These are phyloP conservation scores for Styphnolobium japonicum DNA, from an alignment of 306 rosid species.

Conservation along the genomic window DNA sequence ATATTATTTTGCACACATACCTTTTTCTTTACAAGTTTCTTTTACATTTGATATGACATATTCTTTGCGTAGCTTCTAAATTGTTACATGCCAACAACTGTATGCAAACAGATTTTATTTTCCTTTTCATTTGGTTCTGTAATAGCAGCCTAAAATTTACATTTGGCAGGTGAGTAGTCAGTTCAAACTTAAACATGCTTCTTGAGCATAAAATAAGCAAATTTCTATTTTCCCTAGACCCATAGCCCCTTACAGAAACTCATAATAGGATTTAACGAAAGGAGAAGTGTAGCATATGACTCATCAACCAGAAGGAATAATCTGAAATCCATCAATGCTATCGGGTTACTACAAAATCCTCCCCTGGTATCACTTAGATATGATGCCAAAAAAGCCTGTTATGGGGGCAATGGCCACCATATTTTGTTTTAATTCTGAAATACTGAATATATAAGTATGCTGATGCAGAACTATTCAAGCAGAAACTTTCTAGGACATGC, in stretches of 20 bases:
- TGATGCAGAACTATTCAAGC: slow-evolving; percentile 3
- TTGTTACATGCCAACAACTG: neutral
- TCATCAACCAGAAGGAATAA: neutral
- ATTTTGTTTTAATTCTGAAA: neutral
- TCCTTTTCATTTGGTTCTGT: neutral
- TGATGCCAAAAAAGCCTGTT: neutral
- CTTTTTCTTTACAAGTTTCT: neutral
- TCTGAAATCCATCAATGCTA: neutral
- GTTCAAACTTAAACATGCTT: neutral
- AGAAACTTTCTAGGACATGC: slow-evolving; percentile 1
- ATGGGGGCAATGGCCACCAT: neutral
- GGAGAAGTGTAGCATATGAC: neutral
- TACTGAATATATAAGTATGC: neutral
- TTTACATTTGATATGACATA: neutral
- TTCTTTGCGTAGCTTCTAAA: slow-evolving; percentile 13
- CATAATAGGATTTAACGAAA: neutral
- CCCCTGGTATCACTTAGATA: neutral
- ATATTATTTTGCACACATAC: neutral
- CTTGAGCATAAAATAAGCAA: neutral
- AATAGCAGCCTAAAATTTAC: neutral
- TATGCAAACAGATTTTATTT: neutral
- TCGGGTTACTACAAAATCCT: neutral
- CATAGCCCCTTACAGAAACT: neutral
- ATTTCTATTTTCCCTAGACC: neutral
- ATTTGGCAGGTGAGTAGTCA: neutral